Base-by-base conservation (phyloP, 176 grass and related monocot species). In the Carex kokanica region DNA sequence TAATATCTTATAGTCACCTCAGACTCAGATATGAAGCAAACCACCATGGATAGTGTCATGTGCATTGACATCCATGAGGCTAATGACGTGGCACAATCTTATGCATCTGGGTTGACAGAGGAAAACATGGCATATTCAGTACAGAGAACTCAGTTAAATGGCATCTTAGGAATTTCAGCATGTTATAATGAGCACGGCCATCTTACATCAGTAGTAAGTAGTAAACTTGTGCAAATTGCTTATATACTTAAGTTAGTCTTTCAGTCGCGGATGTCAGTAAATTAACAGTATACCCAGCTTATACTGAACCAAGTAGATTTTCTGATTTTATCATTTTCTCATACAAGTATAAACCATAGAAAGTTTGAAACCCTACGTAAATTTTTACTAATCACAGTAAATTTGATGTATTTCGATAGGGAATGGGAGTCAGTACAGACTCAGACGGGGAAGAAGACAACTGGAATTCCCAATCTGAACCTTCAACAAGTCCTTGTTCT, bases 91-190 rank as follows among this genome's bases (percentile, higher is more conserved):
- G 85, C 73, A 52, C 80, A 59, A 82, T 55, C 86, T 18, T 87
- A 85, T 58, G n/a, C 60, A 52, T 81, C 79, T 80, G 87, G 91
- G 65, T 74, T 20, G 43, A 61, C 82, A 61, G 75, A 90, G 88
- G 85, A 65, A 82, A 60, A 88, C 67, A 84, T 71, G 23, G 84
- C 86, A 80, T 85, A 79, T 84, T 84, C 80, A 38, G 53, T 85
- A 68, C 80, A 87, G 84, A 89, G 71, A 78, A 64, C 27, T 60
- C 79, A 93, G 47, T 90, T 88, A 52, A 90, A 90, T 85, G 78
- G 45, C 60, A 83, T 81, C 12, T 67, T 90, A 54, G 15, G 14
- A 54, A 64, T 77, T 67, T 83, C 92, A 12, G 73, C 90, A 84
- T 86, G 80, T 56, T 81, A 82, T 86, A 77, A 58, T 88, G 92